These are phyloP conservation scores for Schizophyllum commune DNA, from an alignment of 1,284 basidiomycete genomes.

Conservation along the genomic window DNA sequence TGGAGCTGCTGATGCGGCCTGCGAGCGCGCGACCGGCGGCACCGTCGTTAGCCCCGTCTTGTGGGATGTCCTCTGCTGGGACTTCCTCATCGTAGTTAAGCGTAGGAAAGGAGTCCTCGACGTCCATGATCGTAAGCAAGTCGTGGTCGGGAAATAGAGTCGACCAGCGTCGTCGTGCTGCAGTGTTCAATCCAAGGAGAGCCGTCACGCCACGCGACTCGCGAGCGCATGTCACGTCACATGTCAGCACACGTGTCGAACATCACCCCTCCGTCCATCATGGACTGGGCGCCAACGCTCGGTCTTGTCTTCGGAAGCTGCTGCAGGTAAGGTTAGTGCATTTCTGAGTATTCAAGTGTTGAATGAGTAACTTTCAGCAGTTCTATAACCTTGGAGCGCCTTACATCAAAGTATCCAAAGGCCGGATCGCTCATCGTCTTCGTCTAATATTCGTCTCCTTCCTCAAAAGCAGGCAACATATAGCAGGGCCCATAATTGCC, in stretches of 20 bases:
- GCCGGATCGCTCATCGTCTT: too few species aligned
- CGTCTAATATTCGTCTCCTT: too few species aligned
- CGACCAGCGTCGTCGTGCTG: too few species aligned
- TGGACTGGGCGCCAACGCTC: slow-evolving; percentile 54
- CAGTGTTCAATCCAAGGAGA: too few species aligned
- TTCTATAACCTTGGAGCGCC: slow-evolving; percentile 62
- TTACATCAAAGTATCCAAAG: slow-evolving; percentile 38
- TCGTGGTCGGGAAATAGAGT: not conserved
- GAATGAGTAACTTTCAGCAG: too few species aligned
- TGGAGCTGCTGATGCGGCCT: slow-evolving; percentile 57
- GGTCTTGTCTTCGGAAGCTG: slow-evolving; percentile 75
- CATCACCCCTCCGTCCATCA: not conserved
- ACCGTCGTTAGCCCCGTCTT: not conserved
- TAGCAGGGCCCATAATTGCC: too few species aligned
- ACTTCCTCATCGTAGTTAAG: slow-evolving; percentile 49
- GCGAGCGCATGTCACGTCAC: too few species aligned
- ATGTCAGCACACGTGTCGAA: not conserved
- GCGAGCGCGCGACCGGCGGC: slow-evolving; percentile 33
- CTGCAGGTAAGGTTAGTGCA: slow-evolving; percentile 47
- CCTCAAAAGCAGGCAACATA: too few species aligned
- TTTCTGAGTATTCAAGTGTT: too few species aligned
- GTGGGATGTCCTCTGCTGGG: slow-evolving; percentile 42
- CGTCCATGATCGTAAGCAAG: too few species aligned
- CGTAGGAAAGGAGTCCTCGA: slow-evolving; percentile 7
- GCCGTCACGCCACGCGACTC: too few species aligned